Base-by-base conservation (phyloP, 805 yeast species). In the Hagleromyces aurorensis region DNA sequence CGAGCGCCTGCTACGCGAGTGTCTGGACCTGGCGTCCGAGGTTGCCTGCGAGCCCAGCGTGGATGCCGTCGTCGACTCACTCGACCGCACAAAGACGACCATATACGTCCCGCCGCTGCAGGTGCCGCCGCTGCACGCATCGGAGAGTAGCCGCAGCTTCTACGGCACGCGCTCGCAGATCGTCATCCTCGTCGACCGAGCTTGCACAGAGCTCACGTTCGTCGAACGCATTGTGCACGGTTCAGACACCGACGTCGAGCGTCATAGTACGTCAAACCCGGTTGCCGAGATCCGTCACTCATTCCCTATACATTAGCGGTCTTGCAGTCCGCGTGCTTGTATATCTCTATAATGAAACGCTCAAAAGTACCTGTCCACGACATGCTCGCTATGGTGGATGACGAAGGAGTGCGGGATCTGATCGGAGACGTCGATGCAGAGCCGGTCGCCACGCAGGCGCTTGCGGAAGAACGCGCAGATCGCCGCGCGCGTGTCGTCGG, bases 161-260 rank as follows among this genome's bases (percentile, higher is more conserved):
- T 87, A 85, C 49, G 96, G 96, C 1, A 86, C 96, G 0, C 60
- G 96, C 32, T 82, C 95, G 0, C 95, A 86, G 52, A 84, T 94
- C 0, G 69, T 85, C 2, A 64, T 85, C 3, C 43, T 83, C 13
- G 64, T 81, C 7, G 73, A 71, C 46, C 66, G 63, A 21, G 34
- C 46, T 21, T 65, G 82, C 44, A 33, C 57, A 20, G 37, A 32
- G 8, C 56, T 80, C 13, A 67, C 69, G 27, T 82, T 80, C 52
- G 59, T 69, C 9, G 95, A 86, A 49, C 61, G 64, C 27, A 70
- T 72, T 33, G 43, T 80, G 12, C 79, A 77, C 43, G 56, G 65
- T n/a, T 47, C 63, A 8, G 76, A 72, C 43, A 48, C 52, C 6
- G 55, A 53, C 22, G 44, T 40, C 12, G 25, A 36, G 10, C 17